Evolutionary conservation across 176 grass and related monocot genomes (phyloP), one percentile per base, ranked within the genome.

Genomic region (Hordeum marinum): DNA sequence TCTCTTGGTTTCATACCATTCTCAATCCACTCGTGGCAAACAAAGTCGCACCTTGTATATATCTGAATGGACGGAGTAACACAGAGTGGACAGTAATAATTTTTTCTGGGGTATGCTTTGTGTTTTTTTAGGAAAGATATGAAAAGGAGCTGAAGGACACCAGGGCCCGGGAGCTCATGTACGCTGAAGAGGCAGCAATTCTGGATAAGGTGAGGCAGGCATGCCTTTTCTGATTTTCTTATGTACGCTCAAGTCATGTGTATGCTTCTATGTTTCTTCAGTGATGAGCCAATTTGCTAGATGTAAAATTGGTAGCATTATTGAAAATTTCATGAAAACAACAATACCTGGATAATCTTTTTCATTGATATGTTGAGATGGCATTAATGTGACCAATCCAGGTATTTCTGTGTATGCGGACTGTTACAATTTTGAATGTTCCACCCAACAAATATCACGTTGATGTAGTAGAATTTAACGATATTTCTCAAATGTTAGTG

Each of bases 61-160:
- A 29, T 74, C 24, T 74, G 24, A 74, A 20, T 74, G 71, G 23
- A 69, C 9, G 20, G 39, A 74, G 71, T 46, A 67, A 39, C 37
- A 42, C 12, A 39, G 11, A 31, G 50, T 67, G 11, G 58, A 37
- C 9, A n/a, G 20, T 75, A 75, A 1, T 71, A 7, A 9, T 35
- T 81, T 37, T 71, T 50, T 77, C 18, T 39, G n/a, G 75, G 26
- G 76, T 86, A n/a, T 83, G 72, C 62, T 86, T 62, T 90, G 26
- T 77, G 46, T 43, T 76, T 85, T 75, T 18, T 80, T 69, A 99
- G 96, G 96, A 95, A 79, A 92, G 92, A 83, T 99, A 94, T 79
- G 96, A 96, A 90, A 94, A 90, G 84, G 90, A 92, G 67, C 72
- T 99, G 88, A 99, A 96, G 83, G 91, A 96, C 79, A 92, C 96